Conservation (phyloP, 305 asterid species). For the Rubia balearica region DNA sequence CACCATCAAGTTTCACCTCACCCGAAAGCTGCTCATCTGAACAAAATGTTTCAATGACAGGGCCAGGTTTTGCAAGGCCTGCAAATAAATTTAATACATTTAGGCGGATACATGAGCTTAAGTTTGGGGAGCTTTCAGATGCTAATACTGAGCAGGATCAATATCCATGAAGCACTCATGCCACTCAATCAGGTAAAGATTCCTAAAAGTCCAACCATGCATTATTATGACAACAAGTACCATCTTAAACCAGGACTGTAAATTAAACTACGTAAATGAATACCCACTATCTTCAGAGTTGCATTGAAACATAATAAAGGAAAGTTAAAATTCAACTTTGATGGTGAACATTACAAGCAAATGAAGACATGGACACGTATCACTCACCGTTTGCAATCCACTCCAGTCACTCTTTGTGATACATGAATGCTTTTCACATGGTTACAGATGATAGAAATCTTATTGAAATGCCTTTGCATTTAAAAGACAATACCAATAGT, state of each 20-base stretch:
- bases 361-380: not conserved
- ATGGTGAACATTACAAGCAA: not conserved
- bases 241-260: not conserved
- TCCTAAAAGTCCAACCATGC: not conserved
- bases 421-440: not conserved
- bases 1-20: constrained; percentile 92
- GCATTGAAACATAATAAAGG: not conserved
- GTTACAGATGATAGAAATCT: not conserved
- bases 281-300: not conserved
- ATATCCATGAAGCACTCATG: not conserved
- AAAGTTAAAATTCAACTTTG: not conserved
- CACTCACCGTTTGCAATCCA: not conserved
- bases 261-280: not conserved
- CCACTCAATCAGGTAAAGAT: constrained; percentile 1
- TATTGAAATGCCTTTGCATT: not conserved
- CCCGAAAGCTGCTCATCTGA: constrained; percentile 75
- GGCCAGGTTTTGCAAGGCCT: constrained; percentile 99
- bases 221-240: not conserved
- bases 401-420: not conserved
- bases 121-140: not conserved
- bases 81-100: constrained; percentile 18
- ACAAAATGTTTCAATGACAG: constrained; percentile 90
- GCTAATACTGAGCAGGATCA: not conserved
- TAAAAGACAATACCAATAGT: not conserved
- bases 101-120: too few relatives aligned